These are phyloP conservation scores for Diaporthe helianthi DNA, from an alignment of 2,329 filamentous ascomycete species.

Conservation along the genomic window DNA sequence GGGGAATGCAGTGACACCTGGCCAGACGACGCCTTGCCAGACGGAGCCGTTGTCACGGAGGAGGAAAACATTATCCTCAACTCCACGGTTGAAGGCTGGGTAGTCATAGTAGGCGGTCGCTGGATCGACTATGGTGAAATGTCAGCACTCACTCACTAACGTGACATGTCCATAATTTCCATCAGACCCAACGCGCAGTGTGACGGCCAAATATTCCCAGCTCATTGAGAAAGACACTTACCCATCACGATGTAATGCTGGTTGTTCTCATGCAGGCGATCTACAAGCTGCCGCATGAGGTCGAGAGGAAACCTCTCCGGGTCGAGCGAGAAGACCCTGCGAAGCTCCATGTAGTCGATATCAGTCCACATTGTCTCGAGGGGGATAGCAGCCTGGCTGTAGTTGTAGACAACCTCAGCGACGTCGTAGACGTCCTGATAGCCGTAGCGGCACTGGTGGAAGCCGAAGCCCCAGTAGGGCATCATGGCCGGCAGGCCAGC, in stretches of 20 bases:
- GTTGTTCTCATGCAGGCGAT: slow-evolving; percentile 69
- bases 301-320: slow-evolving; percentile 66
- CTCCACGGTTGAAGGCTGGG: slow-evolving; percentile 49
- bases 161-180: slow-evolving; percentile 37
- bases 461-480: slow-evolving; percentile 70
- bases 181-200: neutral
- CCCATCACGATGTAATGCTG: slow-evolving; percentile 77
- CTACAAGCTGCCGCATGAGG: slow-evolving; percentile 69
- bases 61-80: slow-evolving; percentile 54
- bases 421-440: slow-evolving; percentile 70
- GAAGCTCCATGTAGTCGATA: slow-evolving; percentile 65
- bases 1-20: slow-evolving; percentile 74
- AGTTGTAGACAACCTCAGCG: slow-evolving; percentile 72
- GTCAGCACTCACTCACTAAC: slow-evolving; percentile 69
- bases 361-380: slow-evolving; percentile 75
- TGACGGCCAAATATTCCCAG: neutral
- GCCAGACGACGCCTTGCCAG: slow-evolving; percentile 76
- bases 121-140: slow-evolving; percentile 78
- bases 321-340: slow-evolving; percentile 70
- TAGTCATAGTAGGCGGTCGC: slow-evolving; percentile 61
- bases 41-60: slow-evolving; percentile 61
- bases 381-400: slow-evolving; percentile 69
- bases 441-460: slow-evolving; percentile 70
- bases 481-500: slow-evolving; percentile 65
- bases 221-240: neutral